A percentile compares a stretch with the other conserved stretches of the same genome.
Conservation (phyloP, 1,284 basidiomycete genomes). For the Ustilago hordei region DNA sequence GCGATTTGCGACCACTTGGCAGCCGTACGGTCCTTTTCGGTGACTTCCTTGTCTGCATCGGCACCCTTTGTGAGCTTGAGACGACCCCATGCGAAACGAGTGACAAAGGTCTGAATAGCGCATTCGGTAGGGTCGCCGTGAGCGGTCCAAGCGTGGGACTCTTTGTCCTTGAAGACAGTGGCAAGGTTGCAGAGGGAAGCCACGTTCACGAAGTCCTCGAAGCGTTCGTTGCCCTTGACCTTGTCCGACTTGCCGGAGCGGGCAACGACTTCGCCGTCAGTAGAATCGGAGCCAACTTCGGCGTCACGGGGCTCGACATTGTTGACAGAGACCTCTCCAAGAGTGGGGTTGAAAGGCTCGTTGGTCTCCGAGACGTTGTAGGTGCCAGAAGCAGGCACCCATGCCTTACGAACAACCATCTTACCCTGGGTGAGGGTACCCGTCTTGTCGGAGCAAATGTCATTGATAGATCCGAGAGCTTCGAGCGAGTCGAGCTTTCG, state of each 20-base stretch:
- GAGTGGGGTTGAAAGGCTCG: conserved; percentile 67
- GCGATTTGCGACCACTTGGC: conserved; percentile 71
- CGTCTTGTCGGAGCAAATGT: conserved; percentile 69
- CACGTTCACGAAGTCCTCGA: conserved; percentile 63
- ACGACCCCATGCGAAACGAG: conserved; percentile 69
- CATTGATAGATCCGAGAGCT: conserved; percentile 67
- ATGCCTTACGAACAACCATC: conserved; percentile 67
- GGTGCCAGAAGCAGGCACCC: conserved; percentile 64
- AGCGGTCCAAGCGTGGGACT: conserved; percentile 73
- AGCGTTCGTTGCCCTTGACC: conserved; percentile 46
- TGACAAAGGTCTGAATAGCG: conserved; percentile 77
- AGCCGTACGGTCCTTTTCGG: conserved; percentile 35
- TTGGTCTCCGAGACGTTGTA: conserved; percentile 64
- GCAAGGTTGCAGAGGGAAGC: conserved; percentile 69
- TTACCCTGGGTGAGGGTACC: conserved; percentile 68
- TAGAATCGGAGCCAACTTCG: conserved; percentile 9
- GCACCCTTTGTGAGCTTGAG: conserved; percentile 54
- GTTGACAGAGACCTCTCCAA: conserved; percentile 70
- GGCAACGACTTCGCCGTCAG: conserved; percentile 69
- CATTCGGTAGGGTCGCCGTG: conserved; percentile 78
- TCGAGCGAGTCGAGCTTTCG: conserved; percentile 71
- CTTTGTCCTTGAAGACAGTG: conserved; percentile 67
- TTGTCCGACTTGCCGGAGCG: conserved; percentile 55
- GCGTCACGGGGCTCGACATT: conserved; percentile 56
- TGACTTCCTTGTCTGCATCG: conserved; percentile 48